phyloP scores from a whole-genome alignment of 179 eudicot species.

The Gypsophila paniculata region DNA sequence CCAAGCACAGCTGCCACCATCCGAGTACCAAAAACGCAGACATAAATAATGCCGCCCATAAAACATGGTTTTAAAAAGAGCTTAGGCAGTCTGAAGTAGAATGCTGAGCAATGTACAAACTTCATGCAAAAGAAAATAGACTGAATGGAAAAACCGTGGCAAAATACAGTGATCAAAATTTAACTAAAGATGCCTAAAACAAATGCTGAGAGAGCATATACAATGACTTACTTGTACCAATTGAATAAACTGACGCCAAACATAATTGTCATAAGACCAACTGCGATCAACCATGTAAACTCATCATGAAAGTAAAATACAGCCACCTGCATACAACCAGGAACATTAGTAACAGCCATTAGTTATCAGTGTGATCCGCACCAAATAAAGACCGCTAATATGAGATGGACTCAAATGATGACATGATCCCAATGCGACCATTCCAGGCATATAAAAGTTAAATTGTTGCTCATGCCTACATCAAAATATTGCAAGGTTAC shows the following conservation, averaged over 20 bases:
- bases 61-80: not conserved
- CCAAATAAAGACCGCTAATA: not conserved
- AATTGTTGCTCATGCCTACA: not conserved
- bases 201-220: not conserved
- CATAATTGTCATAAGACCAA: conserved; percentile 74
- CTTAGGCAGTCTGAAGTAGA: not conserved
- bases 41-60: not conserved
- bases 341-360: conserved; percentile 20
- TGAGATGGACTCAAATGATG: not conserved
- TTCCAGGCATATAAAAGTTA: not conserved
- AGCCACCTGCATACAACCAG: conserved; percentile 62
- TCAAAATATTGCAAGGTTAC: not conserved
- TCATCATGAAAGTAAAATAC: conserved; percentile 93
- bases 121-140: not conserved
- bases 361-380: conserved; percentile 6
- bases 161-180: not conserved
- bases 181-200: not conserved
- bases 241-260: conserved; percentile 93
- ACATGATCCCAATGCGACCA: not conserved
- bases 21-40: not conserved
- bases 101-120: not conserved
- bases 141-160: not conserved
- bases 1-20: not conserved
- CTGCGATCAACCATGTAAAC: conserved; percentile 86
- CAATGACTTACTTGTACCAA: conserved; percentile 87